A percentile compares a stretch with the other conserved stretches of the same genome.
phyloP scores from a whole-genome alignment of 2,329 filamentous ascomycete species.

The Alternaria brassicicola region DNA sequence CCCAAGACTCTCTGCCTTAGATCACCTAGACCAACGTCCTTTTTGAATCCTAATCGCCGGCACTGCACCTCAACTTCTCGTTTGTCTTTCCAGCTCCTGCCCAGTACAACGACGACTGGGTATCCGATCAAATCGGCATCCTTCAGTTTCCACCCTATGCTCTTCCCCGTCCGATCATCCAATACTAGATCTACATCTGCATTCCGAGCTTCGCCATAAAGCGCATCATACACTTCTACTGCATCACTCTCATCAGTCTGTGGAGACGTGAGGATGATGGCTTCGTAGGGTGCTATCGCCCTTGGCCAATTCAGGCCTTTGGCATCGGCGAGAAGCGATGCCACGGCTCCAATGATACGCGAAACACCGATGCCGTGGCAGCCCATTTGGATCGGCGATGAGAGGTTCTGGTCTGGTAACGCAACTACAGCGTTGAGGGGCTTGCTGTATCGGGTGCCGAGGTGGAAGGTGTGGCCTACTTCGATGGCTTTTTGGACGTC shows the following conservation, averaged over 20 bases:
- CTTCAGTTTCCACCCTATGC: conserved; percentile 82
- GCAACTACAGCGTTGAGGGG: conserved; percentile 71
- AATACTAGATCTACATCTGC: conserved; percentile 36
- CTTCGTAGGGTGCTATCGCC: conserved; percentile 83
- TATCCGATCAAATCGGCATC: conserved; percentile 92
- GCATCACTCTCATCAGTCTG: conserved; percentile 57
- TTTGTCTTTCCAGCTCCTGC: conserved; percentile 51
- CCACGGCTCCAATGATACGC: conserved; percentile 84
- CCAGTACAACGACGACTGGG: conserved; percentile 80
- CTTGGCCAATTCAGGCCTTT: conserved; percentile 83
- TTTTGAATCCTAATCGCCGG: conserved; percentile 67
- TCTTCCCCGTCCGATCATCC: conserved; percentile 56
- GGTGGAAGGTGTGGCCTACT: conserved; percentile 91
- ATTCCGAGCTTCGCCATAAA: conserved; percentile 43
- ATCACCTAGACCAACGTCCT: conserved; percentile 61
- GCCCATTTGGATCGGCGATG: conserved; percentile 81
- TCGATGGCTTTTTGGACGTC: conserved; percentile 78
- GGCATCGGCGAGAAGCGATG: conserved; percentile 73
- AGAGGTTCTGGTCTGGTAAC: conserved; percentile 46
- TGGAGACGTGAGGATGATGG: conserved; percentile 65
- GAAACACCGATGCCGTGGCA: conserved; percentile 96
- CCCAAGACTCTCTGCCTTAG: conserved; percentile 53
- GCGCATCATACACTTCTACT: conserved; percentile 66
- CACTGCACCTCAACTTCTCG: conserved; percentile 76
- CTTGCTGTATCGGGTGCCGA: conserved; percentile 85